These are phyloP conservation scores for Naegleria lovaniensis DNA, from an alignment of 208 protist species.

Conservation along the genomic window DNA sequence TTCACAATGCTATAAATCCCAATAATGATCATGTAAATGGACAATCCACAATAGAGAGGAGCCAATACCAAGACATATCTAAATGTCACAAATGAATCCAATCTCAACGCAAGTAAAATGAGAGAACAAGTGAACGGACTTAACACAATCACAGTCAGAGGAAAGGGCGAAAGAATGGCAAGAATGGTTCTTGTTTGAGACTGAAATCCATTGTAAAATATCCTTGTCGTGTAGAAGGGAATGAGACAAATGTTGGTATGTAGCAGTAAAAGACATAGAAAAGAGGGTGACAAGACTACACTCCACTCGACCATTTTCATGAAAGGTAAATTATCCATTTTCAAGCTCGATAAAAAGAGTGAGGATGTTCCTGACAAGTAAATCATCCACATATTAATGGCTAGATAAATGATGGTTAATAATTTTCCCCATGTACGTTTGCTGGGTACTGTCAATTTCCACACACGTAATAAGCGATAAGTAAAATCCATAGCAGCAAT, in stretches of 20 bases:
- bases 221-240: background rate
- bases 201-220: background rate
- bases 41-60: background rate
- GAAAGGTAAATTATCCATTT: background rate
- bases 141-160: background rate
- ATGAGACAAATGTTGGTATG: background rate
- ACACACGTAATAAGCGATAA: background rate
- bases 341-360: background rate
- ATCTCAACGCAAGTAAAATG: background rate
- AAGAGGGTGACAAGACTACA: background rate
- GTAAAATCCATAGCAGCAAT: background rate
- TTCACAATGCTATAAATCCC: background rate
- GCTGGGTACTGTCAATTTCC: background rate
- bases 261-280: background rate
- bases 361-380: background rate
- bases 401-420: background rate
- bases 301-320: background rate
- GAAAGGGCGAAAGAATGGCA: background rate
- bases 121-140: background rate
- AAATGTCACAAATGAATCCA: background rate
- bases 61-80: background rate
- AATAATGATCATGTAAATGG: background rate
- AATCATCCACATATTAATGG: background rate
- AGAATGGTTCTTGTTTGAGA: background rate
- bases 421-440: background rate